Base-by-base conservation (phyloP, 2,329 filamentous ascomycete genomes). In the Bipolaris cookei region DNA sequence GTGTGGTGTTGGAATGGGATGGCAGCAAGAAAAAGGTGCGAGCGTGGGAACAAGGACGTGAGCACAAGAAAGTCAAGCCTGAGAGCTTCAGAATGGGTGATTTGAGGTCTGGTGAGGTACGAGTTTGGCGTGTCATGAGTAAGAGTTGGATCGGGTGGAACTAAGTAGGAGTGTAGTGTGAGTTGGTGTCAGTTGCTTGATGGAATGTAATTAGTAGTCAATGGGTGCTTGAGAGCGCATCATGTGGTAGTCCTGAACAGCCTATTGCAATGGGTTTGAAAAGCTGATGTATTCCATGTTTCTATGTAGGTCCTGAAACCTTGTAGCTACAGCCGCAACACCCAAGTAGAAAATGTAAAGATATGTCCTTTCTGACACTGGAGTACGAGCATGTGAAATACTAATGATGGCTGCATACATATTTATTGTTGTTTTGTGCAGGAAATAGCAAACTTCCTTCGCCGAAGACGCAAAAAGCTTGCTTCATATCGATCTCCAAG, bases 1-100 rank as follows among this genome's bases (percentile, higher is more conserved):
- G 86, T 2, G 81, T 99, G 2, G 94, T 99, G 3, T 86, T 92
- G 8, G 95, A 99, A 76, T 99, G 95, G 95, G 95, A 99, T 76
- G 95, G 95, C 3, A 96, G 92, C 38, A 97, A 97, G 85, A 97
- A 97, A 84, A 97, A 98, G 83, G 89, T 99, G 23, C 82, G 93
- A 25, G 93, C 89, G 1, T 98, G 92, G 91, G 95, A 98, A 77
- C 95, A 99, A 75, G 94, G 94, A 0, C 83, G 94, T 13, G 94
- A 98, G 80, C 93, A 88, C 75, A 94, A 90, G 77, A 98, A 97
- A 82, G 89, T 96, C 52, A 95, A 96, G 81, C 81, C 91, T 59
- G 94, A 98, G 82, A 96, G 92, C 78, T 98, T 94, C 80, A 91
- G 93, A 80, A 84, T 99, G 59, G 92, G 93, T 42, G 95, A 99